Conservation (phyloP, 139 green algal species). For the Micromonas commoda region DNA sequence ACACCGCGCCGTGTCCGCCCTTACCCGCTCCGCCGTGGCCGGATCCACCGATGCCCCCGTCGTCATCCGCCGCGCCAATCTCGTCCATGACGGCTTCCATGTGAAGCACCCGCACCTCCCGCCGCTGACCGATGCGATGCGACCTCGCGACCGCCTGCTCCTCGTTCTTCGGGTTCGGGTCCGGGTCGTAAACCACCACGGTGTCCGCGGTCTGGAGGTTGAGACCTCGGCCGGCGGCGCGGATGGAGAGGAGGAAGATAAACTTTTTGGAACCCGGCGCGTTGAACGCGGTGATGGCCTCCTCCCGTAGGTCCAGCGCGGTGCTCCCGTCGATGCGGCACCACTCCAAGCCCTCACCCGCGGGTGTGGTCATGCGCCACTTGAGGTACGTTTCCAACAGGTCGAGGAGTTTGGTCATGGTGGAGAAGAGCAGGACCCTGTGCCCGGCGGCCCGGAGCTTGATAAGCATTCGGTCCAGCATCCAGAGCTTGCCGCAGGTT, state of each 20-base stretch:
- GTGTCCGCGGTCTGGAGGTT: conserved; percentile 95
- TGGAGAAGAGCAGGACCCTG: conserved; percentile 79
- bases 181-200: conserved; percentile 96
- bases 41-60: neutral
- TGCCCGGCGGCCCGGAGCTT: conserved; percentile 65
- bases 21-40: too few species aligned
- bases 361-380: conserved; percentile 44
- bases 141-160: conserved; percentile 92
- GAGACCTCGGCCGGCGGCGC: conserved; percentile 82
- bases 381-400: conserved; percentile 69
- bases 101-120: conserved; percentile 84
- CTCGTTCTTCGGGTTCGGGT: conserved; percentile 99
- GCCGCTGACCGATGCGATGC: conserved; percentile 90
- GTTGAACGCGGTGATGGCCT: conserved; percentile 90
- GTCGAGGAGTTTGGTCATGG: conserved; percentile 73
- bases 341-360: conserved; percentile 46
- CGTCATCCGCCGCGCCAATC: neutral
- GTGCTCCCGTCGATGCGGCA: conserved; percentile 83
- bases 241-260: conserved; percentile 94
- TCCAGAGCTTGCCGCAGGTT: conserved; percentile 82
- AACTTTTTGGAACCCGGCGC: conserved; percentile 62
- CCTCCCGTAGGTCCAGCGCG: conserved; percentile 61
- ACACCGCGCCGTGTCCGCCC: too few species aligned
- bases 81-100: conserved; percentile 76
- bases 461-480: conserved; percentile 84